phyloP scores from a whole-genome alignment of 768 basidiomycete species.

The Tubosaeta sp. region DNA sequence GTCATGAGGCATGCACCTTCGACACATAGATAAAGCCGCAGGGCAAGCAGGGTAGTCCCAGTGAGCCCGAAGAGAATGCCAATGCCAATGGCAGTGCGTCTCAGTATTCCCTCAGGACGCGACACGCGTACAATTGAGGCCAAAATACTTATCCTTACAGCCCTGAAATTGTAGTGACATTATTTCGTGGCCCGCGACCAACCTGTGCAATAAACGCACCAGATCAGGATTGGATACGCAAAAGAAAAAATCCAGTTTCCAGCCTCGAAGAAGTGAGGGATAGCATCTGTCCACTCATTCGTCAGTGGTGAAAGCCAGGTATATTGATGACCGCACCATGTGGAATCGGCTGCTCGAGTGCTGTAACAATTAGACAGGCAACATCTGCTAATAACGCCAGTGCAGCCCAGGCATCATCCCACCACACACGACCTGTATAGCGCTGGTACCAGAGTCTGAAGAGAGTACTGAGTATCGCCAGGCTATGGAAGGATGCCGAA shows the following conservation, averaged over 20 bases:
- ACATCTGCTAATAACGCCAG: conserved; percentile 15
- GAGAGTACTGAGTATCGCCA: conserved; percentile 18
- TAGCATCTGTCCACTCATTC: not conserved
- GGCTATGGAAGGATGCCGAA: conserved; percentile 16
- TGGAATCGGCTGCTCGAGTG: conserved; percentile 9
- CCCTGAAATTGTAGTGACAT: conserved; percentile 10
- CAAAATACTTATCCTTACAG: conserved; percentile 23
- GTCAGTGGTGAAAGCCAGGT: not conserved
- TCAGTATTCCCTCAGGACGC: conserved; percentile 12
- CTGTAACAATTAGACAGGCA: conserved; percentile 1
- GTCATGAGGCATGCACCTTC: conserved; percentile 2
- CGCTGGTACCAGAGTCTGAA: conserved; percentile 23
- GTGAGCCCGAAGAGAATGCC: conserved; percentile 17
- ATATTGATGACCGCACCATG: not conserved
- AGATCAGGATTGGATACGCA: conserved; percentile 14
- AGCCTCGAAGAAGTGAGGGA: conserved; percentile 6
- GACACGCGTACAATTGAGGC: conserved; percentile 20
- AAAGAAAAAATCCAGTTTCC: conserved; percentile 15
- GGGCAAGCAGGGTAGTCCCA: conserved; percentile 2
- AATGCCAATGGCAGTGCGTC: conserved; percentile 1
- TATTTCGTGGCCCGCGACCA: not conserved
- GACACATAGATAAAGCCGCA: conserved; percentile 13
- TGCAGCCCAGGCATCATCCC: conserved; percentile 24
- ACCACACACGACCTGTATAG: conserved; percentile 20
- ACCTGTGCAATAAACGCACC: conserved; percentile 1